Evolutionary conservation across 768 basidiomycete species (phyloP).

Genomic region (Neoboletus brunneissimus): DNA sequence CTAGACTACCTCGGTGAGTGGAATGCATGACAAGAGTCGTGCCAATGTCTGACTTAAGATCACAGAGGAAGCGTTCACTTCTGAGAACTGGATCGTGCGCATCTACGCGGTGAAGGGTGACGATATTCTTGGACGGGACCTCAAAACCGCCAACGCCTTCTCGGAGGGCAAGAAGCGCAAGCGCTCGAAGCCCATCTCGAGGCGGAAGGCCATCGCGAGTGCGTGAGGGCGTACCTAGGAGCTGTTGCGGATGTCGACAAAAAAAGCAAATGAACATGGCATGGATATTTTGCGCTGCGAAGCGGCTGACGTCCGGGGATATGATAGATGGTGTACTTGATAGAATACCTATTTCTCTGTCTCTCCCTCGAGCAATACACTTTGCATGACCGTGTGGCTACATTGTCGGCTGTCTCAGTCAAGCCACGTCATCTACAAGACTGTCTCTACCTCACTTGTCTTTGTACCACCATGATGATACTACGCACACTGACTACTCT

Average conservation of each 20-base stretch:
- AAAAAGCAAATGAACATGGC: not conserved
- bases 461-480: slow-evolving; percentile 23
- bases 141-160: slow-evolving; percentile 85
- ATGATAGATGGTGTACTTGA: not conserved
- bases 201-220: slow-evolving; percentile 47
- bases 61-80: slow-evolving; percentile 94
- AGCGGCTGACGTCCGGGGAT: not conserved
- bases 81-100: slow-evolving; percentile 99
- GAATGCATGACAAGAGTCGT: not conserved
- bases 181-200: slow-evolving; percentile 63
- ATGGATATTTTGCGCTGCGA: not conserved
- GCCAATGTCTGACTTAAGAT: not conserved
- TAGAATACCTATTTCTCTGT: not conserved
- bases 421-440: slow-evolving; percentile 12
- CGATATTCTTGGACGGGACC: slow-evolving; percentile 85
- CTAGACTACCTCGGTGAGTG: slow-evolving; percentile 83
- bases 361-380: not conserved
- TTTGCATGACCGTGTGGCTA: not conserved
- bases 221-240: slow-evolving; percentile 6
- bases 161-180: slow-evolving; percentile 86
- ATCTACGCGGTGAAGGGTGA: slow-evolving; percentile 96
- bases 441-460: not conserved
- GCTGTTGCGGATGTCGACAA: not conserved
- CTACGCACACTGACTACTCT: slow-evolving; percentile 16
- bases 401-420: slow-evolving; percentile 7